These are phyloP conservation scores for Aspergillus flavus DNA, from an alignment of 2,329 filamentous ascomycete species.

Conservation along the genomic window DNA sequence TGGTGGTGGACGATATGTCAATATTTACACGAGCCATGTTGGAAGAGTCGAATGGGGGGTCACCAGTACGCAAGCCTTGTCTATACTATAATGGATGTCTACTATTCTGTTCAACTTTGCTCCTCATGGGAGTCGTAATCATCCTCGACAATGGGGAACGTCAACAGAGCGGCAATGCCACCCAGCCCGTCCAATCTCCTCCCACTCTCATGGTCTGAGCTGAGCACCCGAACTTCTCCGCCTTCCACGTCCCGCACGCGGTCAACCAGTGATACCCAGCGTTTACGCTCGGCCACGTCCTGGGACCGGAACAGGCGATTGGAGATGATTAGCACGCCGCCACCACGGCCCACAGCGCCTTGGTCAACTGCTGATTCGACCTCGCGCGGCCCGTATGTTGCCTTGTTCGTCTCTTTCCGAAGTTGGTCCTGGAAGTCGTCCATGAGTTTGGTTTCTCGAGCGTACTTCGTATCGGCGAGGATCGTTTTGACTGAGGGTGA, in stretches of 20 bases:
- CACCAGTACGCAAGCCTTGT: not conserved
- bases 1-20: not conserved
- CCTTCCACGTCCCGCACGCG: constrained; percentile 78
- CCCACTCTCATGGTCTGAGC: constrained; percentile 92
- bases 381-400: constrained; percentile 85
- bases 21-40: not conserved
- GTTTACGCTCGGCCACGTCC: constrained; percentile 72
- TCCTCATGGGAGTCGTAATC: constrained; percentile 60
- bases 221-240: constrained; percentile 85
- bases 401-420: constrained; percentile 80
- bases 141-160: constrained; percentile 81
- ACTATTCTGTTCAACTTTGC: not conserved
- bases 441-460: constrained; percentile 79
- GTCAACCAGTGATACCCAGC: constrained; percentile 85
- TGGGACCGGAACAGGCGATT: constrained; percentile 85
- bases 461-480: constrained; percentile 85
- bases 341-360: constrained; percentile 84
- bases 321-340: constrained; percentile 81
- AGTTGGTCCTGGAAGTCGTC: constrained; percentile 79
- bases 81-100: not conserved
- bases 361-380: constrained; percentile 82
- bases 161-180: constrained; percentile 85
- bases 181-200: constrained; percentile 80
- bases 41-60: not conserved
- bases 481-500: constrained; percentile 75